Conservation (phyloP, 73 alveolate species). For the Effrenium voratum region DNA sequence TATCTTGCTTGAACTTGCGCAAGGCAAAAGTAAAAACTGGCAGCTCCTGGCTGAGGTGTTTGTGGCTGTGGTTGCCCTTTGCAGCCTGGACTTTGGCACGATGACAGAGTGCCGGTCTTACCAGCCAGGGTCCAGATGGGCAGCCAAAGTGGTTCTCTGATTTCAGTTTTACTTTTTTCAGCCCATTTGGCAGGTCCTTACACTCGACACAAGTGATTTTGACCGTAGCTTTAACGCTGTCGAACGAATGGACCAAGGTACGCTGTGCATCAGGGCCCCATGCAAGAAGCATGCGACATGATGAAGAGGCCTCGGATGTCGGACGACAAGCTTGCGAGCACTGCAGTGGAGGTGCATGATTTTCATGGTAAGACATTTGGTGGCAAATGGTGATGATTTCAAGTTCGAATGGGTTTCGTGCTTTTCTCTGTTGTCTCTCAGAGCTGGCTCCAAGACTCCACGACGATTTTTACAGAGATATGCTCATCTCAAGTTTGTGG, state of each 20-base stretch:
- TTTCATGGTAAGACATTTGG: too few species aligned
- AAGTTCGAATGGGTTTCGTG: neutral
- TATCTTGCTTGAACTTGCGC: neutral
- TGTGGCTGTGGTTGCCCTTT: conserved; percentile 44
- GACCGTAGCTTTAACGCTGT: too few species aligned
- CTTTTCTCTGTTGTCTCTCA: neutral
- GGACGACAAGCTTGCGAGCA: neutral
- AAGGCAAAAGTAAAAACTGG: too few species aligned
- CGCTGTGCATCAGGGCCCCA: conserved; percentile 54
- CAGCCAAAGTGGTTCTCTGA: too few species aligned
- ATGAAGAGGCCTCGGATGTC: conserved; percentile 23
- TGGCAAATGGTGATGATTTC: neutral
- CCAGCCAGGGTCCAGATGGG: too few species aligned
- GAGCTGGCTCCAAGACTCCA: neutral
- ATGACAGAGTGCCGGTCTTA: conserved; percentile 48
- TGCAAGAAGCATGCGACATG: conserved; percentile 64
- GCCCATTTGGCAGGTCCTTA: too few species aligned
- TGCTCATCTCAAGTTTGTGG: neutral
- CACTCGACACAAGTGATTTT: too few species aligned
- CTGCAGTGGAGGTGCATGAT: neutral
- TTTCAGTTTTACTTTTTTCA: too few species aligned
- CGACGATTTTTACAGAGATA: too few species aligned
- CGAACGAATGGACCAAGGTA: conserved; percentile 13
- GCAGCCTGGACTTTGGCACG: conserved; percentile 60
- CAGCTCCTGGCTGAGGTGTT: conserved; percentile 18